Base-by-base conservation (phyloP, 2,329 filamentous ascomycete genomes). In the Thyridium curvatum region DNA sequence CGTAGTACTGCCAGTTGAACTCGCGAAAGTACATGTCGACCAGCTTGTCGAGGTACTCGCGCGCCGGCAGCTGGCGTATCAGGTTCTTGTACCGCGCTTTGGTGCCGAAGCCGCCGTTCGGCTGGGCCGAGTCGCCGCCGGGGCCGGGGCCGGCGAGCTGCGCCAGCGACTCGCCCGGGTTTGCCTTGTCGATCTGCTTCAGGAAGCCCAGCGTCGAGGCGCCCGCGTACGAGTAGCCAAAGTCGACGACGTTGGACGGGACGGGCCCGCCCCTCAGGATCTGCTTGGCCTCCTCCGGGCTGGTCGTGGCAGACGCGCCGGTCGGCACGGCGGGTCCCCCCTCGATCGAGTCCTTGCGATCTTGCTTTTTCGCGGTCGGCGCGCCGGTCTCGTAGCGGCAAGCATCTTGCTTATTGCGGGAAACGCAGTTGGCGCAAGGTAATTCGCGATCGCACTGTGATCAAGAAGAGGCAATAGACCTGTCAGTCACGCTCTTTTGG, bases 351-450 rank as follows among this genome's bases (percentile, higher is more conserved):
- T 39, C 38, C 38, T 55, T 54, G 41, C 53, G 51, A 30, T 53
- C 51, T 12, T 56, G 54, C 35, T 62, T 56, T 42, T 62, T 66
- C 36, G 61, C 54, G 18, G 66, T 62, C 4, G 69, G 68, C 4
- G 67, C 62, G 26, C 65, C 65, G 8, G 67, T 71, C 54, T 80
- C 76, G 52, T 81, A 82, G 16, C 62, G 63, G 50, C 77, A 82
- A n/a, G 64, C 58, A 3, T 64, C 59, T 46, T 72, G 65, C 52
- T 77, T 79, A 48, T 72, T 74, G 37, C 77, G 67, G 38, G 71
- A 68, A 26, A 69, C 62, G 55, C 77, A 82, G 52, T 79, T 79
- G 34, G 69, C 68, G 54, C 77, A 81, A 3, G 77, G 77, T 43
- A 72, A 62, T 43, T 71, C 66, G 42, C 77, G 69, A 52, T 82